Percentiles rank a stretch among this genome's conserved stretches.
These are phyloP conservation scores for Excoecaria agallocha DNA, from an alignment of 345 rosid genomes.

Conservation along the genomic window DNA sequence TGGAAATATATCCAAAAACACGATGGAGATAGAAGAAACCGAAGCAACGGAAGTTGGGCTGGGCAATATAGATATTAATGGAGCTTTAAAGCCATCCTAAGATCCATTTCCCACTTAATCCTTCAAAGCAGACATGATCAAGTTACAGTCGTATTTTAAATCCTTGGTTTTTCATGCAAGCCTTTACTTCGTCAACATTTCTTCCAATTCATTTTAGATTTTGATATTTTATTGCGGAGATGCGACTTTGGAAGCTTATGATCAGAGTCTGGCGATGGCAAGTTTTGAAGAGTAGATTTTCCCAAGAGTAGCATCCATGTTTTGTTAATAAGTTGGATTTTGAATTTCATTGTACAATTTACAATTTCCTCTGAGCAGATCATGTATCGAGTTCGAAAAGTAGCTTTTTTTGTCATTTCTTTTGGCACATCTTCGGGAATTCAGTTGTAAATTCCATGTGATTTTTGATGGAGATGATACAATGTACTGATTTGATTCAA, in stretches of 20 bases:
- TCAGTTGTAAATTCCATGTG: too few relatives aligned
- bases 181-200: neutral
- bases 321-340: neutral
- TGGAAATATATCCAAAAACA: constrained; percentile 20
- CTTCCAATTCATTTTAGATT: neutral
- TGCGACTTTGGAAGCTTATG: neutral
- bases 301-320: neutral
- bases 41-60: constrained; percentile 65
- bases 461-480: too few relatives aligned
- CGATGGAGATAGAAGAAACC: constrained; percentile 54
- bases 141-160: neutral
- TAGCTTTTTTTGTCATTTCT: too few relatives aligned
- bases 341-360: constrained; percentile 11
- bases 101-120: constrained; percentile 2
- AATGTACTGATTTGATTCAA: too few relatives aligned
- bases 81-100: constrained; percentile 29
- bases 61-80: constrained; percentile 58
- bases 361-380: too few relatives aligned
- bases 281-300: neutral
- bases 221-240: neutral
- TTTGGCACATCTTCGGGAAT: too few relatives aligned
- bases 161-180: neutral
- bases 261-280: neutral
- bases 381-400: too few relatives aligned
- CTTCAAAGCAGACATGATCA: neutral